Conservation (phyloP, 1,139 yeast genomes). For the Blastobotrys persicus region DNA sequence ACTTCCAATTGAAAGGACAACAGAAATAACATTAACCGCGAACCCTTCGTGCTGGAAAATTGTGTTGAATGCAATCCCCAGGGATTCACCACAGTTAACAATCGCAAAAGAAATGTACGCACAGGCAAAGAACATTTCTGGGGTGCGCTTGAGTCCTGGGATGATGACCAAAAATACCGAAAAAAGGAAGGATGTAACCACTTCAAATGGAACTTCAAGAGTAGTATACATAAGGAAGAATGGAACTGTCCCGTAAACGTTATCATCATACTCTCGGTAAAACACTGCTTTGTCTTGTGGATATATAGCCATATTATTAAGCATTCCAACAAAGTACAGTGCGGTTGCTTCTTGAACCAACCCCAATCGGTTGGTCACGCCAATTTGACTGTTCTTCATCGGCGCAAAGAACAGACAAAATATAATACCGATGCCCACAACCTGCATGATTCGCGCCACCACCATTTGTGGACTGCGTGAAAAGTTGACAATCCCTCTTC, state of each 20-base stretch:
- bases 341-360: conserved; percentile 71
- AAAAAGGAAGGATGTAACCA: conserved; percentile 57
- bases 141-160: conserved; percentile 69
- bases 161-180: conserved; percentile 63
- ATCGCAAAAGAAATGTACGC: conserved; percentile 54
- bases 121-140: conserved; percentile 64
- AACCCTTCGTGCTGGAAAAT: conserved; percentile 72
- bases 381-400: conserved; percentile 50
- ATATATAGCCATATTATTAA: conserved; percentile 71
- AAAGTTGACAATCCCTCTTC: conserved; percentile 52
- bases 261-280: conserved; percentile 75
- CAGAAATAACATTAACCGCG: conserved; percentile 69
- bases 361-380: conserved; percentile 69
- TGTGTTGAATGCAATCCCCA: conserved; percentile 78
- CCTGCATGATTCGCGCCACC: conserved; percentile 65
- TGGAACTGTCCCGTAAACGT: conserved; percentile 64
- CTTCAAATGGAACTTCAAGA: conserved; percentile 73
- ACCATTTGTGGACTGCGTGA: conserved; percentile 60
- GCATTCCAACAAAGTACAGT: conserved; percentile 73
- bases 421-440: conserved; percentile 61
- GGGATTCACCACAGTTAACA: conserved; percentile 75
- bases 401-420: conserved; percentile 74
- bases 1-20: conserved; percentile 62
- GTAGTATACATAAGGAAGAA: conserved; percentile 64
- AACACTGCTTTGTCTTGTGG: conserved; percentile 73